Evolutionary conservation across 2,329 filamentous ascomycete species (phyloP).

Genomic region (Stemphylium beticola): DNA sequence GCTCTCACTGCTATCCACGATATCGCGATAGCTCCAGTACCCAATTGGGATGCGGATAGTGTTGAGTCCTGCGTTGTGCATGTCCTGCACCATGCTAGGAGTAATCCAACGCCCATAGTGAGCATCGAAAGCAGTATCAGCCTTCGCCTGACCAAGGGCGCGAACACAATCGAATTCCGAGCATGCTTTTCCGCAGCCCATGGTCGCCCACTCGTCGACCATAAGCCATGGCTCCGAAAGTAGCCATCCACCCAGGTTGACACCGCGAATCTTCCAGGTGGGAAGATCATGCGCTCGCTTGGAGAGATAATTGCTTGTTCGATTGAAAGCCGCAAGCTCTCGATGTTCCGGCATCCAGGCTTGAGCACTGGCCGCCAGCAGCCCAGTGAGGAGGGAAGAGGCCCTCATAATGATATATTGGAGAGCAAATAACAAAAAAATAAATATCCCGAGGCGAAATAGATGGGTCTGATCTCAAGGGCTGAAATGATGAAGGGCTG

Average conservation of each 20-base stretch:
- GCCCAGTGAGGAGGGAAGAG: constrained; percentile 1
- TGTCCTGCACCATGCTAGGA: constrained; percentile 56
- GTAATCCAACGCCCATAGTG: constrained; percentile 62
- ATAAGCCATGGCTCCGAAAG: constrained; percentile 64
- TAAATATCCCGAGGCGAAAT: neutral
- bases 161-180: constrained; percentile 64
- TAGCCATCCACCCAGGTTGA: constrained; percentile 61
- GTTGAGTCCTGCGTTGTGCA: constrained; percentile 59
- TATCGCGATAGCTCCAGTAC: constrained; percentile 61
- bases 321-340: constrained; percentile 10
- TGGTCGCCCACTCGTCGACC: constrained; percentile 53
- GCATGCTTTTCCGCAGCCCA: constrained; percentile 54
- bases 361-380: constrained; percentile 11
- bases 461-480: neutral
- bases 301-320: constrained; percentile 5
- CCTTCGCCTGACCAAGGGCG: constrained; percentile 54
- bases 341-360: constrained; percentile 14
- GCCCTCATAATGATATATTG: neutral
- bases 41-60: constrained; percentile 62
- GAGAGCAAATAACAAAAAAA: neutral
- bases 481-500: neutral
- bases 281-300: constrained; percentile 11
- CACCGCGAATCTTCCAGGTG: constrained; percentile 58
- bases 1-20: constrained; percentile 58
- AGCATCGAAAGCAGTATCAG: constrained; percentile 55